These are phyloP conservation scores for Ambrosia trifida DNA, from an alignment of 129 eudicot species.

Conservation along the genomic window DNA sequence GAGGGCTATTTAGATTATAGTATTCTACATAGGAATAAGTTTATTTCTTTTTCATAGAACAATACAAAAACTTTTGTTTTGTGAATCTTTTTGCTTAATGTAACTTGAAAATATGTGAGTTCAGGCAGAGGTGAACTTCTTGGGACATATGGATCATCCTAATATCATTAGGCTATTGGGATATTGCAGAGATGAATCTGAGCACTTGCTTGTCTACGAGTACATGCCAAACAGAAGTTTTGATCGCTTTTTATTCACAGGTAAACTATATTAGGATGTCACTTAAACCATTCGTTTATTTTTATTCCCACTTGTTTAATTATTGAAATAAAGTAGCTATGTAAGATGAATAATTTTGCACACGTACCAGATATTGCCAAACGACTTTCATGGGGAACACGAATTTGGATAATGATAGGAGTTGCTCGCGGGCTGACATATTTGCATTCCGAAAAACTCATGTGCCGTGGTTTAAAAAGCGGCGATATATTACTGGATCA, in stretches of 20 bases:
- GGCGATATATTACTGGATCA: slow-evolving; percentile 25
- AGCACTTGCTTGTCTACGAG: slow-evolving; percentile 33
- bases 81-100: not conserved
- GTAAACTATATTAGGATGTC: slow-evolving; percentile 21
- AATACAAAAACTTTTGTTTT: not conserved
- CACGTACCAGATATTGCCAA: slow-evolving; percentile 7
- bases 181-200: slow-evolving; percentile 16
- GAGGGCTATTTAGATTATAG: no score
- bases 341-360: not conserved
- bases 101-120: slow-evolving; percentile 11
- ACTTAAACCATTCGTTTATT: not conserved
- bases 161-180: slow-evolving; percentile 35
- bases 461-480: slow-evolving; percentile 19
- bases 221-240: slow-evolving; percentile 32
- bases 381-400: slow-evolving; percentile 36
- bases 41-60: no score
- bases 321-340: slow-evolving; percentile 11
- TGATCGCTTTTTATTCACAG: slow-evolving; percentile 2
- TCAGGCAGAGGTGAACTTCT: slow-evolving; percentile 22
- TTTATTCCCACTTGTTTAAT: not conserved
- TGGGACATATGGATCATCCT: slow-evolving; percentile 27
- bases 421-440: slow-evolving; percentile 34
- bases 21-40: no score
- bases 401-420: slow-evolving; percentile 32
- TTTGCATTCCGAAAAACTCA: slow-evolving; percentile 22